A percentile compares a stretch with the other conserved stretches of the same genome.
These are phyloP conservation scores for Pholiota conissans DNA, from an alignment of 768 basidiomycete genomes.

Conservation along the genomic window DNA sequence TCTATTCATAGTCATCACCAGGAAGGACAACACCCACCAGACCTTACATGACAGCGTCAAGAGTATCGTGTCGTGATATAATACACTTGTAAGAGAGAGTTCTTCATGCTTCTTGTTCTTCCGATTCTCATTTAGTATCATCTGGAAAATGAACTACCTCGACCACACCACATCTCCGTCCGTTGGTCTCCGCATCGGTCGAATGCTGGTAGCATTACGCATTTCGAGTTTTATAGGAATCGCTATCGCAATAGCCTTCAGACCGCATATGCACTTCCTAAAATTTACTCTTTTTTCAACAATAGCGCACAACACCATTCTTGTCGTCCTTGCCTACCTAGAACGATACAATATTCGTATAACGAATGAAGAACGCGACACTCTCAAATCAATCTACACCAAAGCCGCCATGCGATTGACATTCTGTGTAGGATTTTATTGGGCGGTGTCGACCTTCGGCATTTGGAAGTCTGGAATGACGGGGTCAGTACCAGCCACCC, in stretches of 20 bases:
- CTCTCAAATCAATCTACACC: not conserved
- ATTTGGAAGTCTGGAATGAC: not conserved
- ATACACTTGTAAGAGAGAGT: no score
- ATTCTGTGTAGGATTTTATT: not conserved
- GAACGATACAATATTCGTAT: not conserved
- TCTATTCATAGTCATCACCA: not conserved
- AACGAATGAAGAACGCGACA: not conserved
- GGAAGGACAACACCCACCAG: no score
- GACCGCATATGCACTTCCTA: not conserved
- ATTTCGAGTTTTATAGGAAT: not conserved
- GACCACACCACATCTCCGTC: no score
- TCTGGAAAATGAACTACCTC: no score
- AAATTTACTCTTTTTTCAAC: not conserved
- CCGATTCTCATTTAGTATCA: no score
- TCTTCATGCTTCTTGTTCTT: no score
- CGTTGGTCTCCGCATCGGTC: no score
- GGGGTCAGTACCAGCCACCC: no score
- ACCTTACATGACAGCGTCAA: no score
- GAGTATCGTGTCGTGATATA: no score
- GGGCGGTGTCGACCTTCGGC: not conserved
- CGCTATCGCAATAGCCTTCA: not conserved
- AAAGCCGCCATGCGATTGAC: not conserved
- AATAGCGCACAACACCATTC: not conserved
- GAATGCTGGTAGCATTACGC: no score
- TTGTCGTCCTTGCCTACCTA: not conserved